Conservation (phyloP, 176 grass and related monocot genomes). For the Carex parvula region DNA sequence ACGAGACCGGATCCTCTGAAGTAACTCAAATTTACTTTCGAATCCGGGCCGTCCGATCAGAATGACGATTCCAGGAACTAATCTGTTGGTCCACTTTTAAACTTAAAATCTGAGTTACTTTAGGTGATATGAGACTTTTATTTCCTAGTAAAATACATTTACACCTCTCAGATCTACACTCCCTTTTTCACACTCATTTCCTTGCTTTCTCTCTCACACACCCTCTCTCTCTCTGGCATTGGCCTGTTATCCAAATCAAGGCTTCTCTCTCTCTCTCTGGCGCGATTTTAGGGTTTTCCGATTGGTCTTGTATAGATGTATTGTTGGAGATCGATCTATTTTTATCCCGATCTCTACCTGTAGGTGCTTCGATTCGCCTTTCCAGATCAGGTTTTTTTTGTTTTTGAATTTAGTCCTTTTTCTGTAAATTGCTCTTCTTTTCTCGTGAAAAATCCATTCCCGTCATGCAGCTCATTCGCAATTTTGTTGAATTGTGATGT, state of each 20-base stretch:
- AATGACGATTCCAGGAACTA: no score
- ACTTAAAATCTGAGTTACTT: no score
- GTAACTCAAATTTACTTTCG: no score
- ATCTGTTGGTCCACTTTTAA: no score
- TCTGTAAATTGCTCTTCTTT: neutral
- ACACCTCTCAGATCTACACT: slow-evolving; percentile 22
- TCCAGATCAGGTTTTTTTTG: neutral
- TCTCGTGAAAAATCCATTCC: neutral
- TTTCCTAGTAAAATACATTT: slow-evolving; percentile 4
- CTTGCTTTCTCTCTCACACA: neutral
- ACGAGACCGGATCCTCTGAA: neutral
- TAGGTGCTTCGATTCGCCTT: slow-evolving; percentile 22
- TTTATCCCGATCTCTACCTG: slow-evolving; percentile 8
- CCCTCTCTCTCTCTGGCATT: neutral
- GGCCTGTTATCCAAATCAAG: slow-evolving; percentile 37
- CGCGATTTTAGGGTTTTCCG: slow-evolving; percentile 32
- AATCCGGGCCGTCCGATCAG: no score
- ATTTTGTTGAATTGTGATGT: neutral
- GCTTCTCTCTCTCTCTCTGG: slow-evolving; percentile 37
- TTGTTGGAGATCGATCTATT: slow-evolving; percentile 23
- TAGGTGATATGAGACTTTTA: neutral
- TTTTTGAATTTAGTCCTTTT: neutral
- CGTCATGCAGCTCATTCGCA: neutral
- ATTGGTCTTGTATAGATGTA: slow-evolving; percentile 29
- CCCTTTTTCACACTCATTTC: slow-evolving; percentile 20